phyloP scores from a whole-genome alignment of 1,139 yeast species.

The Fermentozyma sake region DNA sequence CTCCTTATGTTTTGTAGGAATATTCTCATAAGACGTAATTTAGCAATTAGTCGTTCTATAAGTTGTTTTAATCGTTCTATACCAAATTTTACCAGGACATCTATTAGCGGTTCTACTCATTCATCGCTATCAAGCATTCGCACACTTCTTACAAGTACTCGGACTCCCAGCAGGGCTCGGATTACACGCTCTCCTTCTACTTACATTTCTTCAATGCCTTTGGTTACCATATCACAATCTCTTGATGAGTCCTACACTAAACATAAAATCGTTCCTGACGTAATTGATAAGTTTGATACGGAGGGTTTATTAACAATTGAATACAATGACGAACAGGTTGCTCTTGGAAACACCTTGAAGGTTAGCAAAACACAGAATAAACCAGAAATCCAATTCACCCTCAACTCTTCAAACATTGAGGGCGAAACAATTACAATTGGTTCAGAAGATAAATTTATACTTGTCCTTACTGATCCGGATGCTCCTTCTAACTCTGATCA shows the following conservation, averaged over 20 bases:
- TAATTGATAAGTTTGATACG: slow-evolving; percentile 43
- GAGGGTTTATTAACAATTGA: slow-evolving; percentile 46
- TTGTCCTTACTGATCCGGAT: slow-evolving; percentile 88
- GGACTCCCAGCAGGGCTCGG: too few relatives aligned
- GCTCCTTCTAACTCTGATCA: slow-evolving; percentile 82
- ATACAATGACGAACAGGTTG: slow-evolving; percentile 57
- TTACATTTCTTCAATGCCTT: slow-evolving; percentile 29
- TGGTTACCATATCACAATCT: slow-evolving; percentile 61
- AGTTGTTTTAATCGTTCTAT: not conserved
- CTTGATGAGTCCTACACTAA: slow-evolving; percentile 57
- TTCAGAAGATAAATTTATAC: slow-evolving; percentile 55
- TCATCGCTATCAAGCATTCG: too few relatives aligned
- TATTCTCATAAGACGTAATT: too few relatives aligned
- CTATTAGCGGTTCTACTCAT: too few relatives aligned
- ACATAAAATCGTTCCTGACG: slow-evolving; percentile 63
- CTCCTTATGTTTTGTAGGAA: too few relatives aligned
- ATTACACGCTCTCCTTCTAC: too few relatives aligned
- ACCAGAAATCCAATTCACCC: slow-evolving; percentile 67
- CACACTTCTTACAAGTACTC: too few relatives aligned
- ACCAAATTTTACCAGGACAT: too few relatives aligned
- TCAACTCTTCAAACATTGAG: slow-evolving; percentile 40
- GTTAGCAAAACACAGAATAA: slow-evolving; percentile 59
- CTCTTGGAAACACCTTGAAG: slow-evolving; percentile 72
- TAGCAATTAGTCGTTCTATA: too few relatives aligned
- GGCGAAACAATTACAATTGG: slow-evolving; percentile 34